Conservation (phyloP, 768 basidiomycete species). For the Lactarius sp. region DNA sequence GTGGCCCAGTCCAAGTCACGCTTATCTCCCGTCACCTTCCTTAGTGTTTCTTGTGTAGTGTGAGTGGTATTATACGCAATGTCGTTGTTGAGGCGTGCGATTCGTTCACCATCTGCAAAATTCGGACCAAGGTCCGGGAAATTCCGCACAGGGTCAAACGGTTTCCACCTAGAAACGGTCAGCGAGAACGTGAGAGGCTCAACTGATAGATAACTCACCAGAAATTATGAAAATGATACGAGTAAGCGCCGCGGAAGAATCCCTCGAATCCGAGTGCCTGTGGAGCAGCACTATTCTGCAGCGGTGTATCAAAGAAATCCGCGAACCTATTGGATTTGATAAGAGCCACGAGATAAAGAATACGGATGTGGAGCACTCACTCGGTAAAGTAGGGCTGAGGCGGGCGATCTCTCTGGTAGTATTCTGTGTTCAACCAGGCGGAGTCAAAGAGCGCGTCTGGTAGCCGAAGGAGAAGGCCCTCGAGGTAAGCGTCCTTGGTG, state of each 20-base stretch:
- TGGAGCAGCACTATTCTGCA: conserved; percentile 69
- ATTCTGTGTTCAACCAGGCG: conserved; percentile 93
- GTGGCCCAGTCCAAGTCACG: conserved; percentile 89
- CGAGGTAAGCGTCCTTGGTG: conserved; percentile 81
- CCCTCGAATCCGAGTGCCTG: conserved; percentile 88
- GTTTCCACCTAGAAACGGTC: conserved; percentile 72
- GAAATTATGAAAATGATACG: conserved; percentile 94
- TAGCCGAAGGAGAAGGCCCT: conserved; percentile 76
- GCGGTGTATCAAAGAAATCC: conserved; percentile 84
- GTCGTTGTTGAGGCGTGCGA: conserved; percentile 46
- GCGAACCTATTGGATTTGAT: conserved; percentile 53
- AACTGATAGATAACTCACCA: conserved; percentile 47
- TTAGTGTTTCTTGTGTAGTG: conserved; percentile 34
- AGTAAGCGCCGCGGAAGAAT: conserved; percentile 94
- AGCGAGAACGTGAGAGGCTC: conserved; percentile 1
- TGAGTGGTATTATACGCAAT: conserved; percentile 13
- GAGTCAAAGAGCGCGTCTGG: conserved; percentile 97
- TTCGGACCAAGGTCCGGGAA: conserved; percentile 88
- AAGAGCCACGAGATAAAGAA: not conserved
- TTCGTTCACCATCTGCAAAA: conserved; percentile 70
- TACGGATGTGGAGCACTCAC: conserved; percentile 39
- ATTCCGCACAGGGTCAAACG: conserved; percentile 89
- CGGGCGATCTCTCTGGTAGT: conserved; percentile 86
- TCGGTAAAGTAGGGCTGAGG: conserved; percentile 91
- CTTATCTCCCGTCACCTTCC: conserved; percentile 55